Evolutionary conservation across 1,284 basidiomycete species (phyloP), one percentile per base, ranked within the genome.

Genomic region (Takashimella koratensis): DNA sequence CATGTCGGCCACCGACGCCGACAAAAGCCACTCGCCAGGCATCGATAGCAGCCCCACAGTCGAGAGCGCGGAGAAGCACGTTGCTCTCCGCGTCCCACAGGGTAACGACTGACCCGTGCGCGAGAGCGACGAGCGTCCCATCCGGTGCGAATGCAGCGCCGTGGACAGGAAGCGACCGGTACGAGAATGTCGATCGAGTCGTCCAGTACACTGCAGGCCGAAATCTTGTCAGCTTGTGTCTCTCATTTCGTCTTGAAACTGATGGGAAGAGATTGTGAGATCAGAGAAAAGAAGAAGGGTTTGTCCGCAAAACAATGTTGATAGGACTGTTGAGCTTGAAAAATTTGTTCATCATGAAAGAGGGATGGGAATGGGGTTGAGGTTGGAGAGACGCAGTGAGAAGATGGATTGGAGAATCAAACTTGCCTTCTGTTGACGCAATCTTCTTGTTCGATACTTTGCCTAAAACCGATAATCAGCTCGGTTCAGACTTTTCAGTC

Each of bases 101-200:
- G 4, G 85, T 84, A 46, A 95, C 80, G 53, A 84, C 83, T 20
- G 81, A 70, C 0, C 83, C 84, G 49, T 89, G 82, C 6, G 86
- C 80, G 5, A 95, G 80, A 4, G 87, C 88, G 23, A 98, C 78
- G 39, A 98, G 79, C 11, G 93, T 93, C 6, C 84, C 88, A 70
- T 98, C 95, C 1, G 82, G 82, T 5, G 93, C 90, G 83, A 91
- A 97, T 0, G 84, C 81, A 0, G 83, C 78, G 51, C 85, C 80
- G 51, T 76, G 77, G 47, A 91, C 88, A 24, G 79, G 78, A 62
- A 86, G 80, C n/a, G 80, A 78, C 39, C 86, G 87, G 71, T 88
- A 88, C 36, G 74, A 76, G 60, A 88, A 81, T 1, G 83, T 83
- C 3, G 89, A 87, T 36, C 86, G 83, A 43, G 82, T 78, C 21